Conservation (phyloP, 768 basidiomycete species). For the Cystobasidium tubakii region DNA sequence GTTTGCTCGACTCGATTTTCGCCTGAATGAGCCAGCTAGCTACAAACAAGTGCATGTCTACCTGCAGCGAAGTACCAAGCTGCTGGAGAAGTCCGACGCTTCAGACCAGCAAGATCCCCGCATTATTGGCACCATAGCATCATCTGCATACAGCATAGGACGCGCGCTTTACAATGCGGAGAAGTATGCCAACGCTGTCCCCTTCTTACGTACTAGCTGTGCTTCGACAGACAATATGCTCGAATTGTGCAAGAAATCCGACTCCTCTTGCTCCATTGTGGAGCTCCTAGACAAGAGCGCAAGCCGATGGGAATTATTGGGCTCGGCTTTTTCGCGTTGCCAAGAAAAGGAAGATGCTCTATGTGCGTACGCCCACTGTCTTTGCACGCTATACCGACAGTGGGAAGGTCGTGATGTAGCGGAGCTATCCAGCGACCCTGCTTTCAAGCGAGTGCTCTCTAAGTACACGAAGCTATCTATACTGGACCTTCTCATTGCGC, state of each 20-base stretch:
- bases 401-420: not conserved
- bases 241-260: not conserved
- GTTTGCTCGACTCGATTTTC: conserved; percentile 9
- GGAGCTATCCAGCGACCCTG: not conserved
- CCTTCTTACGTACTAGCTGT: conserved; percentile 16
- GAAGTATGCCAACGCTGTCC: conserved; percentile 20
- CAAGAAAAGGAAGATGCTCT: conserved; percentile 10
- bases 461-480: conserved; percentile 19
- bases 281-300: not conserved
- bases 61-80: not conserved
- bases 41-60: not conserved
- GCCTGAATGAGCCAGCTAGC: not conserved
- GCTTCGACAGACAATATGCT: not conserved
- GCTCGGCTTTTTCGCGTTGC: not conserved
- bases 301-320: conserved; percentile 27
- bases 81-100: not conserved
- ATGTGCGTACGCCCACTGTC: not conserved
- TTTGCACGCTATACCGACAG: not conserved
- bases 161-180: conserved; percentile 27
- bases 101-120: not conserved
- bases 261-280: not conserved
- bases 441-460: not conserved
- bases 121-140: not conserved
- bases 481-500: conserved; percentile 9
- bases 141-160: conserved; percentile 12